Percentiles rank a stretch among this genome's conserved stretches.
These are phyloP conservation scores for Arctostaphylos glauca DNA, from an alignment of 148 eudicot species.

Conservation along the genomic window DNA sequence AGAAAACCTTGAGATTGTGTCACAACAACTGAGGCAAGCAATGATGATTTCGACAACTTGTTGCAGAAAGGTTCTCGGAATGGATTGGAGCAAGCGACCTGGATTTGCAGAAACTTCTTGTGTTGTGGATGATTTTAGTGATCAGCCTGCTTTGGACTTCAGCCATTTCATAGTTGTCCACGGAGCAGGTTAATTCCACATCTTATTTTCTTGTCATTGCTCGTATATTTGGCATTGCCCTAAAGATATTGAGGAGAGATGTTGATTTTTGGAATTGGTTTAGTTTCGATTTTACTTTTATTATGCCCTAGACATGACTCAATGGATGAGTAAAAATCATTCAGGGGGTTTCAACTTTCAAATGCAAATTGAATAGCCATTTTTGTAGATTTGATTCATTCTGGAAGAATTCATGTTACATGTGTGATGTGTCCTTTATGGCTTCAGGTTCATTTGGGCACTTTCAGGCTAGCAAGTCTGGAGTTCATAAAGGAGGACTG, in stretches of 20 bases:
- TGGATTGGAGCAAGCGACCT: constrained; percentile 97
- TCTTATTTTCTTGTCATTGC: neutral
- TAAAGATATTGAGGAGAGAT: neutral
- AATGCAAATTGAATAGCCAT: neutral
- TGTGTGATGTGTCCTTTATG: constrained; percentile 5
- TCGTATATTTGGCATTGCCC: neutral
- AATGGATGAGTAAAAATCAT: neutral
- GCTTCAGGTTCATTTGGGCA: constrained; percentile 93
- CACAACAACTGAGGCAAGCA: constrained; percentile 62
- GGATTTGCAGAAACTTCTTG: constrained; percentile 42
- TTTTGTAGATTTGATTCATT: neutral
- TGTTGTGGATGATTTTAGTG: constrained; percentile 36
- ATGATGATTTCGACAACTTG: constrained; percentile 44
- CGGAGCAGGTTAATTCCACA: constrained; percentile 72
- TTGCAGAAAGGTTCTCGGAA: constrained; percentile 47
- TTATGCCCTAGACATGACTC: neutral
- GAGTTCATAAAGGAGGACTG: constrained; percentile 89
- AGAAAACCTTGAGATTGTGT: constrained; percentile 51
- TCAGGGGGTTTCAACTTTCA: neutral
- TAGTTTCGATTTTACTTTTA: neutral
- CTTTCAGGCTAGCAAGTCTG: constrained; percentile 98
- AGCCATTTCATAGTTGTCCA: constrained; percentile 78
- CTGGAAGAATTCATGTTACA: neutral
- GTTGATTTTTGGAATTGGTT: neutral
- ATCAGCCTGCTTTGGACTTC: constrained; percentile 33